These are phyloP conservation scores for Trametes maxima DNA, from an alignment of 768 basidiomycete species.

Conservation along the genomic window DNA sequence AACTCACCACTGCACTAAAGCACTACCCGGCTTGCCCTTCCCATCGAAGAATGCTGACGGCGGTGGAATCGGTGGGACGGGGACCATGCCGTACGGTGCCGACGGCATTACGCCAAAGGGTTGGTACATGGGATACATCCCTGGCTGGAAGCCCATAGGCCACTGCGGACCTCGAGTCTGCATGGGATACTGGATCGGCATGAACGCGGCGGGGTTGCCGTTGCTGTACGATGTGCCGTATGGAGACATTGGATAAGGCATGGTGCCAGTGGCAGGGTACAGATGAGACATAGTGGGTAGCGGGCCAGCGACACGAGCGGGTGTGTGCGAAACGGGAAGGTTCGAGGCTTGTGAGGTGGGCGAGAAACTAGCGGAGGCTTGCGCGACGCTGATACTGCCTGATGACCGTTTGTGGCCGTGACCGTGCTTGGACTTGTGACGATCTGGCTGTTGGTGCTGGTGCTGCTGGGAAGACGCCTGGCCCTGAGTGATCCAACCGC, in stretches of 20 bases:
- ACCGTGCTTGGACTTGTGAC: slow-evolving; percentile 8
- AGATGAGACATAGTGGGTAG: not conserved
- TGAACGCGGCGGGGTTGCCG: slow-evolving; percentile 9
- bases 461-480: not conserved
- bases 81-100: slow-evolving; percentile 18
- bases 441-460: not conserved
- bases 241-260: slow-evolving; percentile 3
- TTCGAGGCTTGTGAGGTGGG: not conserved
- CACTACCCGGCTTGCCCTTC: slow-evolving; percentile 14
- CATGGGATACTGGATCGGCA: slow-evolving; percentile 21
- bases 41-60: slow-evolving; percentile 12
- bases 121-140: slow-evolving; percentile 18
- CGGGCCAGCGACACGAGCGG: not conserved
- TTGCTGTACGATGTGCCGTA: slow-evolving; percentile 11
- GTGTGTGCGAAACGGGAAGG: slow-evolving; percentile 11
- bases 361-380: slow-evolving; percentile 3
- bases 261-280: not conserved
- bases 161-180: slow-evolving; percentile 13
- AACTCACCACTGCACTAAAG: slow-evolving; percentile 13
- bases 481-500: slow-evolving; percentile 30
- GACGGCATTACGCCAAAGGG: slow-evolving; percentile 15
- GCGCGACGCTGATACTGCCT: slow-evolving; percentile 15
- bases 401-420: slow-evolving; percentile 26
- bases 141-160: slow-evolving; percentile 22
- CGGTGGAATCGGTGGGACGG: slow-evolving; percentile 14